A percentile compares a stretch with the other conserved stretches of the same genome.
phyloP scores from a whole-genome alignment of 2,329 filamentous ascomycete genomes.

The Sphaerulina musiva region DNA sequence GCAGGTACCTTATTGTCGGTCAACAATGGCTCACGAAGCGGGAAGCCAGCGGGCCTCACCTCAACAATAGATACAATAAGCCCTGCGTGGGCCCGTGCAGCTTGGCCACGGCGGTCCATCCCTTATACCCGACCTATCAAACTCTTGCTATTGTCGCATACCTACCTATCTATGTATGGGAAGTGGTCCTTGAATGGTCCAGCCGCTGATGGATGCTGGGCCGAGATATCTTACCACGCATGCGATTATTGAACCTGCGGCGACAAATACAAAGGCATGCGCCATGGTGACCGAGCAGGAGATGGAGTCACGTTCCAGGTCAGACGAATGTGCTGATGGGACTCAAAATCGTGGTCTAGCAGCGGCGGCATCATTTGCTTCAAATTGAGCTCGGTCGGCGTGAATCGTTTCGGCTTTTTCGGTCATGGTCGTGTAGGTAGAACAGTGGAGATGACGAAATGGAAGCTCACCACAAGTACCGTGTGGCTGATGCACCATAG shows the following conservation, averaged over 20 bases:
- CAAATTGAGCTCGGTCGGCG: not conserved
- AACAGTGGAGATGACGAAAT: too few species aligned
- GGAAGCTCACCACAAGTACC: too few species aligned
- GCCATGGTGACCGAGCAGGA: conserved; percentile 49
- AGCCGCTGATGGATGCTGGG: conserved; percentile 46
- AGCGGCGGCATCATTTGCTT: not conserved
- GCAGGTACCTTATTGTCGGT: too few species aligned
- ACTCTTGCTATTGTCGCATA: too few species aligned
- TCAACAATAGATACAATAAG: too few species aligned
- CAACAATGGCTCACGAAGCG: too few species aligned
- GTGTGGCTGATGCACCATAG: too few species aligned
- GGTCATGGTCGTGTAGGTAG: not conserved
- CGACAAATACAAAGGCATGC: conserved; percentile 52
- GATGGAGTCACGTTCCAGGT: conserved; percentile 50
- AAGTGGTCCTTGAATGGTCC: conserved; percentile 54
- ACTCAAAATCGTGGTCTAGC: not conserved
- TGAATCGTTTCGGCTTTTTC: conserved; percentile 2
- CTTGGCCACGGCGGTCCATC: too few species aligned
- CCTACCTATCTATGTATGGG: conserved; percentile 45
- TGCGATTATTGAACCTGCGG: conserved; percentile 50
- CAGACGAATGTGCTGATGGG: conserved; percentile 40
- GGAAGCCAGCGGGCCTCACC: too few species aligned
- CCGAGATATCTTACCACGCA: conserved; percentile 50
- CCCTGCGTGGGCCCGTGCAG: too few species aligned
- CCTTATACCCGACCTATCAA: too few species aligned